Base-by-base conservation (phyloP, 2,329 filamentous ascomycete genomes). In the Beauveria sp. region DNA sequence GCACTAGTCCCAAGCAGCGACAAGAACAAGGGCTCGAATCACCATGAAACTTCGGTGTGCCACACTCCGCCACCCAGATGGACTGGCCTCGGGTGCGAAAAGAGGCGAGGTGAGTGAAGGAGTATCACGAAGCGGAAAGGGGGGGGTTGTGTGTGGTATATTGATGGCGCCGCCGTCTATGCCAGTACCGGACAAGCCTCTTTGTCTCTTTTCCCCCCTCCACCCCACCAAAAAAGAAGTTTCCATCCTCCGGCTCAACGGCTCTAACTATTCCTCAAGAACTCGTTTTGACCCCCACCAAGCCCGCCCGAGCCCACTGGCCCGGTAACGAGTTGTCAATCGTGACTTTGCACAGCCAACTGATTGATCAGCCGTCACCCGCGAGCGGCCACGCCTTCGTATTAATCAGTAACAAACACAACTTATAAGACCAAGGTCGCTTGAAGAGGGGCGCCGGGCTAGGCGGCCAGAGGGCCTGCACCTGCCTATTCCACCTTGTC, bases 201-300 rank as follows among this genome's bases (percentile, higher is more conserved):
- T 38, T 34, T 53, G 14, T 38, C 20, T 20, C 31, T 18, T 18
- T 20, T 7, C 12, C 40, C 38, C 38, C 52, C n/a, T 42, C 50
- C 58, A 40, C 56, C 26, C 46, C 49, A 60, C 49, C 40, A 12
- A 53, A 43, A 56, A 61, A 61, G 60, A 56, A 61, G 60, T 49
- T 61, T 61, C 60, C 34, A 56, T 56, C 20, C 50, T 52, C 31
- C 52, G 45, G 52, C 52, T 56, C 42, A 38, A 38, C 34, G 34
- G 34, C 5, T 38, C 12, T 28, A 28, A 26, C 26, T 38, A 38
- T 14, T 38, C 12, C 12, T 38, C 34, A 38, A 38, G 12, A 38
- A 38, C 34, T 38, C 34, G 34, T 38, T 38, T 16, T 16, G 31
- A 59, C 31, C 28, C n/a, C 31, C 40, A 24, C 53, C 26, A 46